Conservation (phyloP, 306 rosid genomes). For the Rubus parviflorus region DNA sequence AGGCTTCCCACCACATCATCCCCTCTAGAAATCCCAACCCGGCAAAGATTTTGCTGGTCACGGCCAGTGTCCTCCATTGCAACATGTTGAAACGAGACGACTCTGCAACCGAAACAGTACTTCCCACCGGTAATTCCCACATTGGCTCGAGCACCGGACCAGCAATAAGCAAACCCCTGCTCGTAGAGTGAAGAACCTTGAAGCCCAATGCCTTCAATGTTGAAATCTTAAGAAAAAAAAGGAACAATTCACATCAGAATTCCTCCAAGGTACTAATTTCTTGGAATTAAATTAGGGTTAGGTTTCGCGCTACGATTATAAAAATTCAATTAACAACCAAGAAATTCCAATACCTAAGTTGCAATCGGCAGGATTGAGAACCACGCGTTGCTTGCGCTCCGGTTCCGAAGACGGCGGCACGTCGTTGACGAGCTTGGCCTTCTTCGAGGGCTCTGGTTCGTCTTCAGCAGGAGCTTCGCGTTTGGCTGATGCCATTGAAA, state of each 20-base stretch:
- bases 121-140: conserved; percentile 50
- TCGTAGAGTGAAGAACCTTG: conserved; percentile 44
- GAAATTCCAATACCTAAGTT: conserved; percentile 29
- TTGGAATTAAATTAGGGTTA: background rate
- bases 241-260: conserved; percentile 2
- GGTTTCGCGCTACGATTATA: background rate
- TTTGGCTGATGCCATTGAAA: conserved; percentile 32
- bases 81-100: conserved; percentile 42
- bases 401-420: background rate
- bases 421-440: conserved; percentile 4
- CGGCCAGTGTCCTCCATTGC: conserved; percentile 36
- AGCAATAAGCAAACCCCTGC: conserved; percentile 61
- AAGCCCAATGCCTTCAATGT: conserved; percentile 32
- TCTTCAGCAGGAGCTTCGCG: conserved; percentile 5
- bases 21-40: conserved; percentile 57
- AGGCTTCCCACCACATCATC: conserved; percentile 45
- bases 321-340: background rate
- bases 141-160: conserved; percentile 58
- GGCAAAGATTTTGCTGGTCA: conserved; percentile 46
- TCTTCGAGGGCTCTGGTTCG: conserved; percentile 11
- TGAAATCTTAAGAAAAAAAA: conserved; percentile 41
- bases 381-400: conserved; percentile 10
- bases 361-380: conserved; percentile 41
- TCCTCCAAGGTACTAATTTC: too few relatives aligned
- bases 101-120: conserved; percentile 55